phyloP scores from a whole-genome alignment of 1,284 basidiomycete genomes.

The Volvariella surrecta region DNA sequence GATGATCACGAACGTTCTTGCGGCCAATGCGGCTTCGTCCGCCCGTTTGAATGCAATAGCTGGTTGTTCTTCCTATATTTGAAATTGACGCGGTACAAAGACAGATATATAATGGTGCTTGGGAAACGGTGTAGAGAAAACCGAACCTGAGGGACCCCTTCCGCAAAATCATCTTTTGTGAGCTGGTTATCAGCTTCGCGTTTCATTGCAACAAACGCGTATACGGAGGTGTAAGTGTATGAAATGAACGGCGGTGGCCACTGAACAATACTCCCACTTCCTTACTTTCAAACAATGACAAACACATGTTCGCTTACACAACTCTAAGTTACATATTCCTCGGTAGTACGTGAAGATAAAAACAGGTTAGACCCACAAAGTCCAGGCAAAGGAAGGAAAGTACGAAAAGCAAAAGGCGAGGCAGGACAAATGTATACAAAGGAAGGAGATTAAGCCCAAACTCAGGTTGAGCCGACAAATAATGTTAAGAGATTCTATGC shows the following conservation, averaged over 20 bases:
- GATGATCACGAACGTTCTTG: slow-evolving; percentile 38
- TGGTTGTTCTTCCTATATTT: neutral
- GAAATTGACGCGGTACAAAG: neutral
- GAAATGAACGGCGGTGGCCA: too few relatives aligned
- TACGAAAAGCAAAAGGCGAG: slow-evolving; percentile 4
- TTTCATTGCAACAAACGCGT: slow-evolving; percentile 40
- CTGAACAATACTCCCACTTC: too few relatives aligned
- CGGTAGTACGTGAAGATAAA: neutral
- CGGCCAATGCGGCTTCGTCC: slow-evolving; percentile 40
- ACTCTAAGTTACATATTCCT: neutral
- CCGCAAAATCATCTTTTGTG: slow-evolving; percentile 45
- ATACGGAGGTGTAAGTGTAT: too few relatives aligned
- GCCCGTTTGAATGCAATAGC: slow-evolving; percentile 39
- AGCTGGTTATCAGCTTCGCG: slow-evolving; percentile 69
- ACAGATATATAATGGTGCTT: neutral
- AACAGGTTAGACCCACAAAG: slow-evolving; percentile 3
- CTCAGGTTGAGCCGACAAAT: too few relatives aligned
- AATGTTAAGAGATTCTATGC: slow-evolving; percentile 9
- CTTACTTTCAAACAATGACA: too few relatives aligned
- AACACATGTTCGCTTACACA: neutral
- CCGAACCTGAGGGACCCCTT: slow-evolving; percentile 21
- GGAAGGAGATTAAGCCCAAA: slow-evolving; percentile 1
- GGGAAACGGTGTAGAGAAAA: neutral
- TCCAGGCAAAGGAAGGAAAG: slow-evolving; percentile 1
- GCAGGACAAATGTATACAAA: neutral